These are phyloP conservation scores for Cystobasidium onofrii DNA, from an alignment of 768 basidiomycete genomes.

Conservation along the genomic window DNA sequence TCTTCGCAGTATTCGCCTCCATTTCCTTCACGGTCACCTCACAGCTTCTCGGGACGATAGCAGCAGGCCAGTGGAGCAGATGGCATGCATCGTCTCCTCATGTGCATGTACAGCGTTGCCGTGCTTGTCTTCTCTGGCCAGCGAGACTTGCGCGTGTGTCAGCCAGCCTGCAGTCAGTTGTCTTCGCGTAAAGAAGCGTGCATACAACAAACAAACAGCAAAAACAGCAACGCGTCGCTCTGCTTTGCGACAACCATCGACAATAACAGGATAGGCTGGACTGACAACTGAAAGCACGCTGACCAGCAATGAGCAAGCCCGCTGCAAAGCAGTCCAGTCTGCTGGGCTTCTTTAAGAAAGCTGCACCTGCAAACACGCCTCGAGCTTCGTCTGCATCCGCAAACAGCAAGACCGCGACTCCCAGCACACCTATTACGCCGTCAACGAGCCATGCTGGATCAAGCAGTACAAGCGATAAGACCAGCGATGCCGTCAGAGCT, in stretches of 20 bases:
- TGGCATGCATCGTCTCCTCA: neutral
- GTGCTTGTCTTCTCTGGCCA: neutral
- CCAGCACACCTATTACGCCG: neutral
- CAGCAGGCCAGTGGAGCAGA: neutral
- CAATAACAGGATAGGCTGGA: too few relatives aligned
- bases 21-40: neutral
- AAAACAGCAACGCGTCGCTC: neutral
- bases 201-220: neutral
- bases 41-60: neutral
- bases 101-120: neutral
- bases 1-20: neutral
- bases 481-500: neutral
- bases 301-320: neutral
- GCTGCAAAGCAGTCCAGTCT: conserved; percentile 24
- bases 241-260: neutral
- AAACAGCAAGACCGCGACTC: neutral
- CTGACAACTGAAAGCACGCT: too few relatives aligned
- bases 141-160: neutral
- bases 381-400: neutral
- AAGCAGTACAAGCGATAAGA: conserved; percentile 6
- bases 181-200: conserved; percentile 1
- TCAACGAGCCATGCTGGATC: neutral
- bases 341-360: conserved; percentile 29
- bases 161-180: neutral
- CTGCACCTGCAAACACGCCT: neutral